phyloP scores from a whole-genome alignment of 2,329 filamentous ascomycete genomes.

The Rhexocercosporidium sp. region DNA sequence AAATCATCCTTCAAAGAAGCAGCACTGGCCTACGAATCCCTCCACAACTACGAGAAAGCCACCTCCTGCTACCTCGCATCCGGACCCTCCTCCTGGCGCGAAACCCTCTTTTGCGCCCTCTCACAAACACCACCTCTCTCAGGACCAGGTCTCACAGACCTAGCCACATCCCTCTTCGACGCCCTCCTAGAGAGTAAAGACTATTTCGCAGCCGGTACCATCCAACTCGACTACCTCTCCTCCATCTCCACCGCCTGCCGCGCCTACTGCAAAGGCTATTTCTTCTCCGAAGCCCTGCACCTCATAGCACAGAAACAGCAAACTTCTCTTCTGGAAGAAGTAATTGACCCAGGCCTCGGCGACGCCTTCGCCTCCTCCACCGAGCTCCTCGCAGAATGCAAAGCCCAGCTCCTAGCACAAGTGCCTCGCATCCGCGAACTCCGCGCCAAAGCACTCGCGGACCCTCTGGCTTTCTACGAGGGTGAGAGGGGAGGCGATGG shows the following conservation, averaged over 20 bases:
- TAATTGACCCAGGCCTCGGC: conserved; percentile 79
- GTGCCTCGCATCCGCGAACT: conserved; percentile 86
- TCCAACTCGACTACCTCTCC: conserved; percentile 80
- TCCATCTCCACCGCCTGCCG: conserved; percentile 73
- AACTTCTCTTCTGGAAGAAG: conserved; percentile 63
- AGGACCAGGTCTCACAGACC: conserved; percentile 61
- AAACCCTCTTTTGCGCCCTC: conserved; percentile 81
- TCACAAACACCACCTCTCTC: conserved; percentile 67
- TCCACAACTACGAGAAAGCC: conserved; percentile 74
- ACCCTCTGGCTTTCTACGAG: conserved; percentile 89
- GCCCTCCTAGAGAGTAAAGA: conserved; percentile 84
- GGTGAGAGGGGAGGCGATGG: conserved; percentile 67
- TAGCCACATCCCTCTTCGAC: conserved; percentile 78
- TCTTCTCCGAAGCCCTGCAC: conserved; percentile 88
- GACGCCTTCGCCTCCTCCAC: conserved; percentile 84
- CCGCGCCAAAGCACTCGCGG: conserved; percentile 77
- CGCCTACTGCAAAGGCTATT: conserved; percentile 85
- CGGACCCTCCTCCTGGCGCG: conserved; percentile 80
- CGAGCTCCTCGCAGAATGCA: conserved; percentile 93
- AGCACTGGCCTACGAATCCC: conserved; percentile 87
- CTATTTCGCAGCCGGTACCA: conserved; percentile 77
- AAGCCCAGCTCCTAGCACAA: conserved; percentile 80
- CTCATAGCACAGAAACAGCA: conserved; percentile 66
- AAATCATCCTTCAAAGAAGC: conserved; percentile 84
- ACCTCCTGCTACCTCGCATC: conserved; percentile 84